Evolutionary conservation across 1,139 yeast species (phyloP), one percentile per base, ranked within the genome.

Genomic region (Zygotorulaspora mrakii): DNA sequence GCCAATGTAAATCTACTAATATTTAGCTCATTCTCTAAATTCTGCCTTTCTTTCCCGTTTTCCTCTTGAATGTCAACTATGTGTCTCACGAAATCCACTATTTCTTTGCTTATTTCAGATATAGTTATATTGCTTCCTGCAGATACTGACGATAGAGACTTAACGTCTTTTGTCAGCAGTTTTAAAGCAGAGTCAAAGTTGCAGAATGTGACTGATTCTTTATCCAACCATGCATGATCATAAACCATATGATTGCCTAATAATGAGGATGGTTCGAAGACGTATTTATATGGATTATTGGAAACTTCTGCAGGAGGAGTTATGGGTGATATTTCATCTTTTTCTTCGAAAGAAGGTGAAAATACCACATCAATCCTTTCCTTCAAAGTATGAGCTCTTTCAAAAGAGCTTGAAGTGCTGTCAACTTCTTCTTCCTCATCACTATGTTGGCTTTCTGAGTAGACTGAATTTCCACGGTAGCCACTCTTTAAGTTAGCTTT

Each of bases 381-480:
- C 21, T 45, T 43, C 33, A 45, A 25, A 6, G 36, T 34, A 20
- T 25, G 36, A 3, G 48, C 50, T 33, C 48, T 42, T 25, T 46
- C 50, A 20, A 46, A 22, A 4, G 50, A 46, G 22, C 50, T 46
- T n/a, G 50, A 40, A 11, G 43, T 27, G 29, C 47, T 45, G 23
- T 38, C 34, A 10, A 22, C 12, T 5, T 31, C 31, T 3, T 17
- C 31, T 3, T 17, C 30, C 6, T 16, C 21, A 12, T 27, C 16
- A 12, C 21, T 8, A 16, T 16, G 9, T 8, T 8, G 9, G 3
- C 9, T 17, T 16, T 28, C 21, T 10, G 20, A 9, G n/a, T 11
- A 7, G 12, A 8, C 6, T 17, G 16, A 7, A 4, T 28, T 17
- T 14, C 12, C 20, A 16, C 9, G 9, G 5, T 10, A 16, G 14